Evolutionary conservation across 495 filamentous ascomycete genomes (phyloP), one percentile per base, ranked within the genome.

Genomic region (Talaromyces stipitatus): DNA sequence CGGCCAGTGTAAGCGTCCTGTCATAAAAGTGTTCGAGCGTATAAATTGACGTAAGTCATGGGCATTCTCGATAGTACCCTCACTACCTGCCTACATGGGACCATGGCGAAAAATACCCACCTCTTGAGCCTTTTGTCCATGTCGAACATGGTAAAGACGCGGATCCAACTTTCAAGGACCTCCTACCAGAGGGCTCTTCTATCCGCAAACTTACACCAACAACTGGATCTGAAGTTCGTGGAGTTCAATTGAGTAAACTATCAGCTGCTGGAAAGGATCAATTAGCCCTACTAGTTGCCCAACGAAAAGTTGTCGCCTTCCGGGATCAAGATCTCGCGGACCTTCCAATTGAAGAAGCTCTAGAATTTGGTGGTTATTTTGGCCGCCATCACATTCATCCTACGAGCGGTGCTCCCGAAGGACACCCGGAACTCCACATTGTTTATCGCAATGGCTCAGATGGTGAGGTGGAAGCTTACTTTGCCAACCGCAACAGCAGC

Each of bases 341-440:
- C 60, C 69, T 92, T n/a, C 75, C 85, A 4, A 90, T 92, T 58
- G 67, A 78, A 30, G 72, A 87, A 12, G 86, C 85, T 4, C 72
- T 90, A 4, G 79, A 88, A n/a, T 89, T 83, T 60, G 87, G 84
- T 30, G 74, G 75, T 8, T 90, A 94, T 67, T 95, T 92, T 68
- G 89, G 90, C 26, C 83, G 86, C 28, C 85, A 86, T 60, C 88
- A 95, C 72, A 90, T 94, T 66, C 88, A 94, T 64, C 90, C 87
- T 2, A 87, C 88, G 3, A 85, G 80, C 11, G 88, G 89, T 23
- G 77, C 85, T 2, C 89, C 89, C 0, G 74, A 81, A 57, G 85
- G 83, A 11, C 81, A 80, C 64, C 88, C 89, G 8, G 86, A 92
- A 59, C 71, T 94, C 53, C 89, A 92, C 66, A 73, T 92, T 4